Conservation (phyloP, 345 rosid species). For the Gossypium thurberi region DNA sequence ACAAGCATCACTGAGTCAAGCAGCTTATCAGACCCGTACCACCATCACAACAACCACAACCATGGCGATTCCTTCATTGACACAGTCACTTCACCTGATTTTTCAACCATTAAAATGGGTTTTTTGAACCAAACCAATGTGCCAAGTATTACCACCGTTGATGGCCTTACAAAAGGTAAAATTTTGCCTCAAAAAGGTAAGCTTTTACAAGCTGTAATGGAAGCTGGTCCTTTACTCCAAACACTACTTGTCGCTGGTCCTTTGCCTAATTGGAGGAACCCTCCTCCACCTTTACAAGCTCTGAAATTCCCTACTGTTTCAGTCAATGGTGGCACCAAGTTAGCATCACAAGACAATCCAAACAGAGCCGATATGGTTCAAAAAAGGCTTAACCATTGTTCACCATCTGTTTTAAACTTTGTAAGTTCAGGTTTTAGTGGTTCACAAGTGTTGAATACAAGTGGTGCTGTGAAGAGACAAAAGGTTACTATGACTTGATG, state of each 20-base stretch:
- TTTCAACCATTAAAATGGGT: conserved; percentile 43
- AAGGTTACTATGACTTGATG: conserved; percentile 39
- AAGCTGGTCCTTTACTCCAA: conserved; percentile 74
- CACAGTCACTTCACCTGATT: conserved; percentile 66
- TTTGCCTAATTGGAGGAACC: conserved; percentile 87
- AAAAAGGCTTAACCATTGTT: conserved; percentile 24
- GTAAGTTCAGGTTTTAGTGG: conserved; percentile 22
- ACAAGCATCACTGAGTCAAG: conserved; percentile 81
- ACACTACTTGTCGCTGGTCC: conserved; percentile 78
- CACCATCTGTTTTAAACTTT: conserved; percentile 45
- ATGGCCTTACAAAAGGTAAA: conserved; percentile 45
- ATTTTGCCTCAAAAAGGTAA: conserved; percentile 61
- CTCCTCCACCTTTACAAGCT: conserved; percentile 71
- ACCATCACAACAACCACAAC: conserved; percentile 25
- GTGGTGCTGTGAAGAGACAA: conserved; percentile 37
- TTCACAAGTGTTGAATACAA: conserved; percentile 19
- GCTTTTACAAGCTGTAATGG: conserved; percentile 60
- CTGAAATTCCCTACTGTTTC: conserved; percentile 51
- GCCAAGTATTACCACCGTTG: conserved; percentile 24
- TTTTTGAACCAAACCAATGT: conserved; percentile 22
- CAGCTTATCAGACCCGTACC: conserved; percentile 42
- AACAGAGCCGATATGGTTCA: background rate
- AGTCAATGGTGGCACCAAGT: conserved; percentile 22
- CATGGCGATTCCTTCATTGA: conserved; percentile 60
- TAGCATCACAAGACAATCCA: conserved; percentile 2